These are phyloP conservation scores for Candida fluviatilis DNA, from an alignment of 805 yeast genomes.

Conservation along the genomic window DNA sequence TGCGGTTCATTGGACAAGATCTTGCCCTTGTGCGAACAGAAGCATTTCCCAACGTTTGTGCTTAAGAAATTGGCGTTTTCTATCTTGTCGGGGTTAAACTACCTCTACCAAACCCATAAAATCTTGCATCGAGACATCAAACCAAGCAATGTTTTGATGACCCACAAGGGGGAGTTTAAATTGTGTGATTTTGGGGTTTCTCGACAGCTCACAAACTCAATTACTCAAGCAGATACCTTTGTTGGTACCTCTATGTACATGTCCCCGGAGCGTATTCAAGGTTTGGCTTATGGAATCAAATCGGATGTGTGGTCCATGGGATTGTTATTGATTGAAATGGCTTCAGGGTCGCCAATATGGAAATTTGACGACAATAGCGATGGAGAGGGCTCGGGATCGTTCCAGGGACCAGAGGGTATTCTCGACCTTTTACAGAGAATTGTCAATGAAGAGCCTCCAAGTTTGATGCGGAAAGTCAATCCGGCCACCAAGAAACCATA, in stretches of 20 bases:
- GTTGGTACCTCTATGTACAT: slow-evolving; percentile 97
- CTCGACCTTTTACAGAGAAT: slow-evolving; percentile 87
- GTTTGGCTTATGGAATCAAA: slow-evolving; percentile 87
- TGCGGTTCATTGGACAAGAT: slow-evolving; percentile 89
- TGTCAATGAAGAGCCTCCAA: slow-evolving; percentile 90
- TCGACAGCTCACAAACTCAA: slow-evolving; percentile 84
- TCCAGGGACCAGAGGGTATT: slow-evolving; percentile 72
- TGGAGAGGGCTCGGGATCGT: slow-evolving; percentile 4
- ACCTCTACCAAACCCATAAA: slow-evolving; percentile 76
- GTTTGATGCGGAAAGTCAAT: slow-evolving; percentile 38
- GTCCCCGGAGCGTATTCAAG: slow-evolving; percentile 96
- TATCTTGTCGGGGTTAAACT: slow-evolving; percentile 76
- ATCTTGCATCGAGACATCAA: slow-evolving; percentile 95
- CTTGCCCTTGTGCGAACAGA: slow-evolving; percentile 42
- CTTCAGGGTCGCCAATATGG: slow-evolving; percentile 81
- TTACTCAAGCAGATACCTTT: slow-evolving; percentile 85
- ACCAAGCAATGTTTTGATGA: slow-evolving; percentile 89
- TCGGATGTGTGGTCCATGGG: slow-evolving; percentile 98
- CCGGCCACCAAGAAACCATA: slow-evolving; percentile 23
- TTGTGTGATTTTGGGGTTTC: slow-evolving; percentile 97
- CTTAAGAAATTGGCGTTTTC: slow-evolving; percentile 71
- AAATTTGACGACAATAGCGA: slow-evolving; percentile 41
- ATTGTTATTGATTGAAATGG: slow-evolving; percentile 80
- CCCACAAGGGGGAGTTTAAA: slow-evolving; percentile 81
- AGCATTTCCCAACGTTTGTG: slow-evolving; percentile 53